Conservation (phyloP, 257 asterid genomes). For the Nicotiana sylvestris region DNA sequence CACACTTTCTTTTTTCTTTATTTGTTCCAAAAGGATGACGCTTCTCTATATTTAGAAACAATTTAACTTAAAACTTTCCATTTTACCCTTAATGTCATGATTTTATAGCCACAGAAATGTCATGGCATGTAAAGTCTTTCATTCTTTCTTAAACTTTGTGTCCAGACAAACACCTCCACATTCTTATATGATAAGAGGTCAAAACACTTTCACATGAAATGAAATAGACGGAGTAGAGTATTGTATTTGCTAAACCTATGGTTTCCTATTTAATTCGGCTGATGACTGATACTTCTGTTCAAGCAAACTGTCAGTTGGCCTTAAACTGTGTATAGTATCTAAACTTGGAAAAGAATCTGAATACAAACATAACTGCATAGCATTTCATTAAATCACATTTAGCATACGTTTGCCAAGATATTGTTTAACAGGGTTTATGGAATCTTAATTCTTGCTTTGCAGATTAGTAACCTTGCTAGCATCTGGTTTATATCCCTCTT, state of each 20-base stretch:
- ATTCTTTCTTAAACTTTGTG: background rate
- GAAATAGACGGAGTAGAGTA: background rate
- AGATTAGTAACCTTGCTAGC: conserved; percentile 94
- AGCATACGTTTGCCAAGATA: background rate
- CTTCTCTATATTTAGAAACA: background rate
- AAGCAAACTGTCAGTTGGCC: background rate
- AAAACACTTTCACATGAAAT: background rate
- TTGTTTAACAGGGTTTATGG: background rate
- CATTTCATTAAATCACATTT: background rate
- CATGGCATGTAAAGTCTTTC: background rate
- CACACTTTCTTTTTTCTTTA: background rate
- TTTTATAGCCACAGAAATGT: background rate
- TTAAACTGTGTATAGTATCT: background rate
- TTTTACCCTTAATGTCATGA: background rate
- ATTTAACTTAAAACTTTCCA: background rate
- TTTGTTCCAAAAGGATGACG: background rate
- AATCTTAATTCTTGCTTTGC: conserved; percentile 23
- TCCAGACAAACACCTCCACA: background rate
- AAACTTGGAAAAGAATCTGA: background rate
- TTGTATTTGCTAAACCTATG: background rate
- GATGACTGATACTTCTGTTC: background rate
- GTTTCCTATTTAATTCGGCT: background rate
- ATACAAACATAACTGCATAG: background rate
- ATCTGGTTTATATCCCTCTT: conserved; percentile 93
- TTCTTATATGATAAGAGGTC: background rate